phyloP scores from a whole-genome alignment of 2,329 filamentous ascomycete genomes.

The Neopestalotiopsis sp. region DNA sequence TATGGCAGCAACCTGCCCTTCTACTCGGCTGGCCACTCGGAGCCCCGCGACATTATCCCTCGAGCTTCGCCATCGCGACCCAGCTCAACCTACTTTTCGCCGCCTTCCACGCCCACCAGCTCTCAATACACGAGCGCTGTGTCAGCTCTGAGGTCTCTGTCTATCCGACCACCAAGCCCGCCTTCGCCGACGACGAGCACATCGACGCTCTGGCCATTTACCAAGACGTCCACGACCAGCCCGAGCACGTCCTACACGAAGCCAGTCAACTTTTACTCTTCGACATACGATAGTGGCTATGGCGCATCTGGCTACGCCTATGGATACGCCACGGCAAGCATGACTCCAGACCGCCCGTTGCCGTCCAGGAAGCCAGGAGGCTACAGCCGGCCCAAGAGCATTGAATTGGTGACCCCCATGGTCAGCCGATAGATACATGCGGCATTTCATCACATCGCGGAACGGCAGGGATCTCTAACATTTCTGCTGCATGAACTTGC shows the following conservation, averaged over 20 bases:
- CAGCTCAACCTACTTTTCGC: conserved; percentile 59
- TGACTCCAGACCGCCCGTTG: conserved; percentile 56
- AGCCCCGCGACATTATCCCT: conserved; percentile 67
- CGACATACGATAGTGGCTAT: conserved; percentile 58
- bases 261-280: conserved; percentile 50
- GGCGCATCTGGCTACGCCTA: conserved; percentile 44
- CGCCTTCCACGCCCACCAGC: conserved; percentile 55
- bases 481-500: neutral
- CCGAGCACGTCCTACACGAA: conserved; percentile 59
- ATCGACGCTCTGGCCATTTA: conserved; percentile 59
- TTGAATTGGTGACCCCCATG: conserved; percentile 68
- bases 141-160: conserved; percentile 61
- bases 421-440: conserved; percentile 49
- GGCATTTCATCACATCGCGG: neutral
- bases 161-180: conserved; percentile 59
- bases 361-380: conserved; percentile 59
- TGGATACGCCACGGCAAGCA: conserved; percentile 40
- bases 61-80: conserved; percentile 68
- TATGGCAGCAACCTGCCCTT: conserved; percentile 47
- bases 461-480: conserved; percentile 2
- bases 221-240: conserved; percentile 56
- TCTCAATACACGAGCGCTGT: conserved; percentile 57
- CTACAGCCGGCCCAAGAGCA: conserved; percentile 65
- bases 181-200: conserved; percentile 55
- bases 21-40: conserved; percentile 52